A percentile compares a stretch with the other conserved stretches of the same genome.
These are phyloP conservation scores for Neurospora sp. DNA, from an alignment of 2,329 filamentous ascomycete species.

Conservation along the genomic window DNA sequence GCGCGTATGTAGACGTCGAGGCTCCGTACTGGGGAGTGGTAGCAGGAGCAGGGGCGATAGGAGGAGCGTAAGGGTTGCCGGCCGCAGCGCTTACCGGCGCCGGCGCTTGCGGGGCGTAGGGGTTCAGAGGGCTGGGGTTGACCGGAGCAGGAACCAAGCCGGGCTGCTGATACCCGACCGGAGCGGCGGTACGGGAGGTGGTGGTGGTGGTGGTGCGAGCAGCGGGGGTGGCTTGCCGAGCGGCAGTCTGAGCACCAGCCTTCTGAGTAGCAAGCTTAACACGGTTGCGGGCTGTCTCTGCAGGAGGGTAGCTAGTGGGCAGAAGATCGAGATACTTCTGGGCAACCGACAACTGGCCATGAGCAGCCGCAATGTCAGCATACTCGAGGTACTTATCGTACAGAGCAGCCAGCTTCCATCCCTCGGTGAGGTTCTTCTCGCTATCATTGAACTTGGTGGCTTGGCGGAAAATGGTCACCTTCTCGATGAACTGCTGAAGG, in stretches of 20 bases:
- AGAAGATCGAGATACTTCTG: slow-evolving; percentile 87
- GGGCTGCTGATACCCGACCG: slow-evolving; percentile 38
- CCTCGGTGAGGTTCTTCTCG: slow-evolving; percentile 59
- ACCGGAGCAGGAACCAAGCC: slow-evolving; percentile 23
- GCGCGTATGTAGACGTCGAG: slow-evolving; percentile 23
- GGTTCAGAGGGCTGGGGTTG: slow-evolving; percentile 19
- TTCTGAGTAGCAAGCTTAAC: slow-evolving; percentile 74
- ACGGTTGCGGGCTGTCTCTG: slow-evolving; percentile 75
- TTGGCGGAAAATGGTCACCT: slow-evolving; percentile 92
- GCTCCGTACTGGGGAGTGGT: slow-evolving; percentile 23
- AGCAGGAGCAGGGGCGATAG: slow-evolving; percentile 16
- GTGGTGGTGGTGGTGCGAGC: slow-evolving; percentile 23
- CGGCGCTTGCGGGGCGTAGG: slow-evolving; percentile 25
- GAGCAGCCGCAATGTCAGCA: slow-evolving; percentile 83
- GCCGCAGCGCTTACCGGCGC: slow-evolving; percentile 21
- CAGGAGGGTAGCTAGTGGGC: slow-evolving; percentile 72
- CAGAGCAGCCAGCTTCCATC: slow-evolving; percentile 80
- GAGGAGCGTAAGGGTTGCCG: slow-evolving; percentile 40
- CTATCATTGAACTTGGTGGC: slow-evolving; percentile 84
- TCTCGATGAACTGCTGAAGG: slow-evolving; percentile 91
- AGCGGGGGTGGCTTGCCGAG: slow-evolving; percentile 24
- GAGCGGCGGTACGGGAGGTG: slow-evolving; percentile 24
- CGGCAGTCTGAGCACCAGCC: slow-evolving; percentile 27
- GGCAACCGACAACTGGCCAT: slow-evolving; percentile 77
- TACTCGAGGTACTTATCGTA: slow-evolving; percentile 98